Conservation (phyloP, 768 basidiomycete species). For the Lanmaoa rubissima region DNA sequence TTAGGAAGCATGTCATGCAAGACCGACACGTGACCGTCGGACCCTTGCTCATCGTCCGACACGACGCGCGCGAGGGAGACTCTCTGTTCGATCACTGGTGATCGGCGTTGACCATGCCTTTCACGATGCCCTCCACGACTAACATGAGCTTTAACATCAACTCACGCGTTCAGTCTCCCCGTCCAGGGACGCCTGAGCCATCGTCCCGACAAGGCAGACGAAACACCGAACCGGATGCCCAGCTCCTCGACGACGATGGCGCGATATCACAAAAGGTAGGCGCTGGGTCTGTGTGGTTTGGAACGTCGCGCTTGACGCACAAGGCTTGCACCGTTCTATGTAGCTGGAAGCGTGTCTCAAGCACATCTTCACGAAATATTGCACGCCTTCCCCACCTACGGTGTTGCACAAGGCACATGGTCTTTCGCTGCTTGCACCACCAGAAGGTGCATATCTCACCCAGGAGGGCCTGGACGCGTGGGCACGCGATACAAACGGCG, state of each 20-base stretch:
- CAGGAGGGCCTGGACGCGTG: constrained; percentile 66
- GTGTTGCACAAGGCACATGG: constrained; percentile 19
- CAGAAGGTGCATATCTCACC: constrained; percentile 54
- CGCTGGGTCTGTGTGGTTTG: background rate
- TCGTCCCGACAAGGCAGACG: constrained; percentile 58
- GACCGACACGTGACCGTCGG: constrained; percentile 19
- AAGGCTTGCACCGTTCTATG: background rate
- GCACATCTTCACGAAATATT: constrained; percentile 80
- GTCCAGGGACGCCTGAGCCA: constrained; percentile 62
- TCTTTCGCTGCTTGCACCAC: constrained; percentile 42
- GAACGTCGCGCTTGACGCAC: background rate
- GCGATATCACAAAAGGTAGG: constrained; percentile 61
- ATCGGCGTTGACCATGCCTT: constrained; percentile 18
- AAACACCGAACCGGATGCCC: constrained; percentile 47
- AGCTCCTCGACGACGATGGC: constrained; percentile 70
- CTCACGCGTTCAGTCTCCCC: constrained; percentile 43
- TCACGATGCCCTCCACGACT: constrained; percentile 10
- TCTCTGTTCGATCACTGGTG: constrained; percentile 17
- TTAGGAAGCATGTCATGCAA: constrained; percentile 5
- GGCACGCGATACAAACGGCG: constrained; percentile 81
- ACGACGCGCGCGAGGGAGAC: constrained; percentile 21
- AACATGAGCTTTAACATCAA: constrained; percentile 3
- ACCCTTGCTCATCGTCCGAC: constrained; percentile 17
- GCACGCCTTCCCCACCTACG: constrained; percentile 42
- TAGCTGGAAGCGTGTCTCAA: constrained; percentile 69